Evolutionary conservation across 345 rosid genomes (phyloP).

Genomic region (Turritis glabra): DNA sequence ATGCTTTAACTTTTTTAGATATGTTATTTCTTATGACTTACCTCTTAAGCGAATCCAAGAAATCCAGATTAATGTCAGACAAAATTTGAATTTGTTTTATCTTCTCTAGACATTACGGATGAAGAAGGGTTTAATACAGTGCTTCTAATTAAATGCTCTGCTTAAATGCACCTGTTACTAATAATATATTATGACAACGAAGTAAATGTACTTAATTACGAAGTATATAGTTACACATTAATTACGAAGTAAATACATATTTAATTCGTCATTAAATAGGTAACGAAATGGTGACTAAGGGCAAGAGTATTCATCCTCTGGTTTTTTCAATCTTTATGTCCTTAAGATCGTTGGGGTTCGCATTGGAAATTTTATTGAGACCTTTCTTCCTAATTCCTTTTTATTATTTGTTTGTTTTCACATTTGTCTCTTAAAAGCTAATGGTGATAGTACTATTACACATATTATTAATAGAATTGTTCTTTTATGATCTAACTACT

Average conservation of each 20-base stretch:
- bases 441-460: neutral
- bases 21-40: neutral
- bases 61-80: conserved; percentile 26
- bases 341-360: neutral
- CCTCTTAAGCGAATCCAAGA: conserved; percentile 31
- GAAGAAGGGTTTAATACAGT: conserved; percentile 28
- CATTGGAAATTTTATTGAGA: no score
- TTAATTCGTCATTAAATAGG: conserved; percentile 18
- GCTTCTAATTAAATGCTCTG: conserved; percentile 33
- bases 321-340: neutral
- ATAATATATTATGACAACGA: neutral
- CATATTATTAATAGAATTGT: no score
- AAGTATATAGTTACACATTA: conserved; percentile 20
- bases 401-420: no score
- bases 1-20: neutral
- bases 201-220: neutral
- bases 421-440: no score
- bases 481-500: no score
- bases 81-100: conserved; percentile 29
- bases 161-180: conserved; percentile 28
- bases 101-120: conserved; percentile 34
- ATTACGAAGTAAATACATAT: conserved; percentile 7
- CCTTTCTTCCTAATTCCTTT: no score
- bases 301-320: neutral
- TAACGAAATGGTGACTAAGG: neutral